Conservation (phyloP, 257 asterid species). For the Penstemon newberryi region DNA sequence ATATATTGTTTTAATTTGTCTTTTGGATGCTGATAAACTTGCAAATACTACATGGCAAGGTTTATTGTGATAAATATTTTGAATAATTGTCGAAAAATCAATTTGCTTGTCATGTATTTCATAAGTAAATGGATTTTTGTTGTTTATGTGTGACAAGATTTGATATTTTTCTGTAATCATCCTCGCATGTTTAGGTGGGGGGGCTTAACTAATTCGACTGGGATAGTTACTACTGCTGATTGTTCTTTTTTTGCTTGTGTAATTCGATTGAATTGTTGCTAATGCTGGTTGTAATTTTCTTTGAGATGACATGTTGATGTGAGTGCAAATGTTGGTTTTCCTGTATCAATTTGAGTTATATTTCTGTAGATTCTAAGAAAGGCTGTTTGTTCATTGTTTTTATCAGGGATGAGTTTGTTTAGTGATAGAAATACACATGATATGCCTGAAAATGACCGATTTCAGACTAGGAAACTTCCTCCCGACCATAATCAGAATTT, state of each 20-base stretch:
- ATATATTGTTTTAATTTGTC: no score
- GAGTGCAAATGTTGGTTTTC: neutral
- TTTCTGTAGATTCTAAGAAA: no score
- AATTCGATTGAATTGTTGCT: neutral
- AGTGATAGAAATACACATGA: neutral
- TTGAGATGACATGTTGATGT: neutral
- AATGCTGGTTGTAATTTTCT: neutral
- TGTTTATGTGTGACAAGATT: conserved; percentile 1
- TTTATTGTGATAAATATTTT: neutral
- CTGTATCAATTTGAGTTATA: no score
- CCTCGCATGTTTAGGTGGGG: neutral
- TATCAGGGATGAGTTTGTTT: neutral
- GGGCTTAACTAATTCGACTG: neutral
- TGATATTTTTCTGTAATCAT: neutral
- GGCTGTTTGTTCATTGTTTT: no score
- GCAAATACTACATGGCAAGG: neutral
- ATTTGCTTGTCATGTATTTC: neutral
- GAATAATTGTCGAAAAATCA: neutral
- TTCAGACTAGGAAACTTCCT: neutral
- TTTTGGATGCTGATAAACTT: no score
- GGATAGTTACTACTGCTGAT: neutral
- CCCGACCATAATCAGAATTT: neutral
- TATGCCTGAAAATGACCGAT: neutral
- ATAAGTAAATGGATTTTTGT: neutral
- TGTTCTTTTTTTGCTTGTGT: neutral